phyloP scores from a whole-genome alignment of 768 basidiomycete genomes.

The Clitopilus passeckerianus region DNA sequence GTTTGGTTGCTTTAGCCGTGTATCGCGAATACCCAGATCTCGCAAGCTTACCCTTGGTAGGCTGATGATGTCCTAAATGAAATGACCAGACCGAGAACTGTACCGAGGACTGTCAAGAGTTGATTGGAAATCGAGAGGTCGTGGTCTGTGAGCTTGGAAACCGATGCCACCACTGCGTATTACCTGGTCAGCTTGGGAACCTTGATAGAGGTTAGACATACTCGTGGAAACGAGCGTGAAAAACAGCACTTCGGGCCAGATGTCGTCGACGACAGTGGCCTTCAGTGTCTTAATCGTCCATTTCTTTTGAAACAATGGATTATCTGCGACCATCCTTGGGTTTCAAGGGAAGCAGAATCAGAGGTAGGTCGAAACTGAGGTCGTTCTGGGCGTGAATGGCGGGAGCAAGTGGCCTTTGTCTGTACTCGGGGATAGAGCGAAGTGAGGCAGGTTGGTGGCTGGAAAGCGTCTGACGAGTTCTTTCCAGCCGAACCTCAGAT shows the following conservation, averaged over 20 bases:
- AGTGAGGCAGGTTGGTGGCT: too few species aligned
- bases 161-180: constrained; percentile 48
- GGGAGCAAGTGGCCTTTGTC: too few species aligned
- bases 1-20: neutral
- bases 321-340: constrained; percentile 32
- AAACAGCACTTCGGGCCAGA: constrained; percentile 59
- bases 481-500: too few species aligned
- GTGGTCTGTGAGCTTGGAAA: constrained; percentile 42
- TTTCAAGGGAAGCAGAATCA: too few species aligned
- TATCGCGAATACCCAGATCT: neutral
- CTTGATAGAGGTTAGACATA: constrained; percentile 17
- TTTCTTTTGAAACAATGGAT: constrained; percentile 40
- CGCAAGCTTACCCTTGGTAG: constrained; percentile 47
- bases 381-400: too few species aligned
- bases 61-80: constrained; percentile 71
- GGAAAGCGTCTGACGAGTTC: too few species aligned
- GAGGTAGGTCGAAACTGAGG: too few species aligned
- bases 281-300: constrained; percentile 48
- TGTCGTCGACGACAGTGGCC: constrained; percentile 58
- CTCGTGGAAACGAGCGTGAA: constrained; percentile 55
- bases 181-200: neutral
- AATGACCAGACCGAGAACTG: constrained; percentile 66
- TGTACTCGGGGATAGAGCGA: too few species aligned
- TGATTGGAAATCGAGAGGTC: constrained; percentile 48
- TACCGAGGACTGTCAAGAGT: constrained; percentile 68